These are phyloP conservation scores for Musa troglodytarum DNA, from an alignment of 176 grass and related monocot genomes.

Conservation along the genomic window DNA sequence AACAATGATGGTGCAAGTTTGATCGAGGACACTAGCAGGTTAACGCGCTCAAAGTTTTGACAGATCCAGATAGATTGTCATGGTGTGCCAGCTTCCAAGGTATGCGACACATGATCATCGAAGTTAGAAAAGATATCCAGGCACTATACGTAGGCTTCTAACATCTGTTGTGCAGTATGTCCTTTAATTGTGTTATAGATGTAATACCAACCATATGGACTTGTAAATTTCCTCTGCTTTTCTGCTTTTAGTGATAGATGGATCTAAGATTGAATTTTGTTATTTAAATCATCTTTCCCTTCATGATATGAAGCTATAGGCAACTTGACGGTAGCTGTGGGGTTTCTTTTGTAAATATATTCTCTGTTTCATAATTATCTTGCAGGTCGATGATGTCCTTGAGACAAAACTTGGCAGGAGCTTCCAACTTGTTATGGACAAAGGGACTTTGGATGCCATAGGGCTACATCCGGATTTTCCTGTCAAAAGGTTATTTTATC, in stretches of 20 bases:
- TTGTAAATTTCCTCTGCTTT: neutral
- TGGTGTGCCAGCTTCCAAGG: neutral
- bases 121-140: neutral
- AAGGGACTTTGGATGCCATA: conserved; percentile 86
- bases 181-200: neutral
- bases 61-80: neutral
- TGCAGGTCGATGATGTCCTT: conserved; percentile 88
- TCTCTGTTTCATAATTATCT: neutral
- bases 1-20: neutral
- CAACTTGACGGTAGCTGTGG: neutral
- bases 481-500: conserved; percentile 55
- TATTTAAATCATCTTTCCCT: neutral
- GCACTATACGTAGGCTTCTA: neutral
- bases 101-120: neutral
- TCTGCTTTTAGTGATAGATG: neutral
- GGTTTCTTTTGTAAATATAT: neutral
- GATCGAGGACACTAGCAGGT: neutral
- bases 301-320: neutral
- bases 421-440: conserved; percentile 92
- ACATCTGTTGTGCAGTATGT: neutral
- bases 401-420: conserved; percentile 82
- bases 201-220: neutral
- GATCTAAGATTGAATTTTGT: neutral
- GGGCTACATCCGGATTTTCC: conserved; percentile 72
- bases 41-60: neutral